A percentile compares a stretch with the other conserved stretches of the same genome.
These are phyloP conservation scores for Prunus kanzakura DNA, from an alignment of 306 rosid genomes.

Conservation along the genomic window DNA sequence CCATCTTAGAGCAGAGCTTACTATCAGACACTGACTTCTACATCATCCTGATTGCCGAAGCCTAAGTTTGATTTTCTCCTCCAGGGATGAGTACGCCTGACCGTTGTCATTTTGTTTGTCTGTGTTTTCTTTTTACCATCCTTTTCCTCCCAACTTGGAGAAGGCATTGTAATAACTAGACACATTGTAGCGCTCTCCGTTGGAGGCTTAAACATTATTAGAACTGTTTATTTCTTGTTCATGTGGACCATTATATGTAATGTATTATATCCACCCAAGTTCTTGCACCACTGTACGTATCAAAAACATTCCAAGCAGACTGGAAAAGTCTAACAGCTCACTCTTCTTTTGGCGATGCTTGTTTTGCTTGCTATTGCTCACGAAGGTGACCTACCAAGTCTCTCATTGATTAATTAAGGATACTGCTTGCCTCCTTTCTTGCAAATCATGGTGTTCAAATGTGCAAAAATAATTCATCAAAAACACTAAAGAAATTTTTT, in stretches of 20 bases:
- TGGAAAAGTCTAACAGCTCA: too few relatives aligned
- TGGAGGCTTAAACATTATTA: constrained; percentile 10
- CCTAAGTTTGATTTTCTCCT: not conserved
- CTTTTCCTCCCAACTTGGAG: not conserved
- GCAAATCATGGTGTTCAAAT: too few relatives aligned
- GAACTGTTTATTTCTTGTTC: constrained; percentile 1
- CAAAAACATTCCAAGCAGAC: too few relatives aligned
- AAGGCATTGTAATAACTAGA: constrained; percentile 23
- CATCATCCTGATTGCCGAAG: not conserved
- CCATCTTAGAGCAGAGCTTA: constrained; percentile 94
- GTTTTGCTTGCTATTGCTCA: too few relatives aligned
- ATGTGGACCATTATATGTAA: not conserved
- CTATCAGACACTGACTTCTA: constrained; percentile 58
- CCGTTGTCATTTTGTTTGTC: constrained; percentile 17
- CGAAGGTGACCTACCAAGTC: too few relatives aligned
- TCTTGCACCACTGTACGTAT: not conserved
- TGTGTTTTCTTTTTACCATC: constrained; percentile 8
- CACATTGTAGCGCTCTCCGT: not conserved
- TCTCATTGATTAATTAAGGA: too few relatives aligned
- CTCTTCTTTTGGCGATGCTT: too few relatives aligned
- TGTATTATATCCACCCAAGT: not conserved
- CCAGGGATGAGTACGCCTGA: constrained; percentile 1
- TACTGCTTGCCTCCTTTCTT: too few relatives aligned
- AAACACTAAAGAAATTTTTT: too few relatives aligned
- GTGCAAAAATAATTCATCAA: too few relatives aligned